Evolutionary conservation across 192 early-diverging fungal species (phyloP), one percentile per base, ranked within the genome.

Genomic region (Chytriomyces sp.): DNA sequence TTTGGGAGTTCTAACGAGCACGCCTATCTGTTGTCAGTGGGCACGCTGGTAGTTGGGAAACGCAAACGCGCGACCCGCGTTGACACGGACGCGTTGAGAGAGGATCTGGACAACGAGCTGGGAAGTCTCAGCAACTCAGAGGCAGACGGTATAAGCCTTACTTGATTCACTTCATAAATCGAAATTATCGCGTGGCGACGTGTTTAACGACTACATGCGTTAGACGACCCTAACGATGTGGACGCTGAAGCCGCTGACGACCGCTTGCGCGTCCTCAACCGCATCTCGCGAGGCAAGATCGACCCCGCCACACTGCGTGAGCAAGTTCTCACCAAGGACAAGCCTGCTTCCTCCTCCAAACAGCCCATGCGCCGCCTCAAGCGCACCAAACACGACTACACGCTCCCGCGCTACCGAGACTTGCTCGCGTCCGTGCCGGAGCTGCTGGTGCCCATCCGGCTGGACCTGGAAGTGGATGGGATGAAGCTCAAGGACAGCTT

Each of bases 401-500:
- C 55, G 62, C 55, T 73, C 25, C 60, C 72, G 22, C 52, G n/a
- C 38, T 73, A 64, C 34, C 59, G 72, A n/a, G 72, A 73, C 33
- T 36, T 19, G 28, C n/a, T 72, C 4, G 76, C 80, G 10, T 33
- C 41, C 5, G 33, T 67, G 5, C 25, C 77, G 2, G 81, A 79
- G 19, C 52, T 60, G 30, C 75, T 86, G 17, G 79, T 86, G 7
- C 83, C 85, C 10, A 82, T 86, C 34, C 62, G 76, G 61, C 59
- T 86, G 40, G 83, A 86, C 37, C 44, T 86, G 30, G 85, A 86
- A 40, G 44, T 86, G 4, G 83, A 86, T 40, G 85, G 85, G 6
- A 74, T 80, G 28, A 82, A 85, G 70, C 41, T 86, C 26, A 61
- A 65, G 6, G 85, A 86, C 59, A 53, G 60, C 28, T 86, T 86